Percentiles rank a stretch among this genome's conserved stretches.
These are phyloP conservation scores for Cordyceps tenuipes DNA, from an alignment of 2,329 filamentous ascomycete genomes.

Conservation along the genomic window DNA sequence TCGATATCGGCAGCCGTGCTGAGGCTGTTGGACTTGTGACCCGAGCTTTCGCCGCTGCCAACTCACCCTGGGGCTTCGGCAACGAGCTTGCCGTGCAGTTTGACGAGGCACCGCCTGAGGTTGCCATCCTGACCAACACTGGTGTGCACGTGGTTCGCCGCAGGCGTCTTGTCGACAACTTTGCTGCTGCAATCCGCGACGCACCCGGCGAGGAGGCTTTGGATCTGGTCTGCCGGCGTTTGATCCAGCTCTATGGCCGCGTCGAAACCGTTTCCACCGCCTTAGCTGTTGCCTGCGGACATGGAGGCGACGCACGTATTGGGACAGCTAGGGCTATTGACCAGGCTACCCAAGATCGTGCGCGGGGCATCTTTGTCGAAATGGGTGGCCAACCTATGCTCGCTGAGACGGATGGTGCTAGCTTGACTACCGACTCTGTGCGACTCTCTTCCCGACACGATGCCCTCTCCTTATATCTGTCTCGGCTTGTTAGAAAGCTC, in stretches of 20 bases:
- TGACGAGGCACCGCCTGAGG: slow-evolving; percentile 70
- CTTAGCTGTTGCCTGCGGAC: slow-evolving; percentile 87
- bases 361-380: slow-evolving; percentile 82
- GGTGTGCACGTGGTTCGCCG: slow-evolving; percentile 82
- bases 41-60: slow-evolving; percentile 60
- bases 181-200: slow-evolving; percentile 70
- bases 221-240: slow-evolving; percentile 72
- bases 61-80: slow-evolving; percentile 69
- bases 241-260: slow-evolving; percentile 79
- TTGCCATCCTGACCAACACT: slow-evolving; percentile 85
- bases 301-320: slow-evolving; percentile 67
- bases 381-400: slow-evolving; percentile 82
- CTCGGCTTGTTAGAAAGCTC: slow-evolving; percentile 76
- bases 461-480: slow-evolving; percentile 79
- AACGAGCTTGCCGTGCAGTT: slow-evolving; percentile 97
- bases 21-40: slow-evolving; percentile 75
- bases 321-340: slow-evolving; percentile 73
- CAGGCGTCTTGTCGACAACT: slow-evolving; percentile 81
- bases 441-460: slow-evolving; percentile 82
- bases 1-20: slow-evolving; percentile 58
- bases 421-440: slow-evolving; percentile 71
- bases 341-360: slow-evolving; percentile 75
- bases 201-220: slow-evolving; percentile 70
- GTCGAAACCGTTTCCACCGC: slow-evolving; percentile 86
- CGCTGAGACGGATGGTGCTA: slow-evolving; percentile 65